Conservation (phyloP, 1,284 basidiomycete genomes). For the Rhodofomes roseus region DNA sequence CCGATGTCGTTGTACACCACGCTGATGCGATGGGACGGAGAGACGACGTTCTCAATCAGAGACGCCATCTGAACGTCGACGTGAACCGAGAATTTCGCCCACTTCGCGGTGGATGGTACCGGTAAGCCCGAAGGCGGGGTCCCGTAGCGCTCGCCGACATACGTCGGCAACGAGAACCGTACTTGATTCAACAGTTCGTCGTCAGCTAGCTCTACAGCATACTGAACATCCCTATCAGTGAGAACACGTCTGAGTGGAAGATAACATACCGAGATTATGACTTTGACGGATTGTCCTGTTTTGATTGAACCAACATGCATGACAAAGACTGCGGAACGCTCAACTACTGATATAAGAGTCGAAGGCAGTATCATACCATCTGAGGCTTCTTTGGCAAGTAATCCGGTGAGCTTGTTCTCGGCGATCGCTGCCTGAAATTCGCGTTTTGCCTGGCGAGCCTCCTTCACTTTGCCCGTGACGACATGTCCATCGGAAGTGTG, state of each 20-base stretch:
- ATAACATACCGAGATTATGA: conserved; percentile 39
- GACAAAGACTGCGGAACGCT: conserved; percentile 41
- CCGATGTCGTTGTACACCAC: conserved; percentile 33
- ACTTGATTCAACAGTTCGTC: conserved; percentile 44
- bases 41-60: conserved; percentile 32
- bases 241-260: not conserved
- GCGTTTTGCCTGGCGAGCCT: conserved; percentile 31
- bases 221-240: conserved; percentile 23
- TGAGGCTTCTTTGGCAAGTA: not conserved
- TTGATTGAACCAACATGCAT: conserved; percentile 54
- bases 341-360: not conserved
- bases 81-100: conserved; percentile 37
- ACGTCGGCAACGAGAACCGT: conserved; percentile 47
- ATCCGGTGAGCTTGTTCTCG: not conserved
- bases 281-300: conserved; percentile 34
- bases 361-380: not conserved
- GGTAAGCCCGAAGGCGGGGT: conserved; percentile 33
- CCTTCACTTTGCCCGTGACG: conserved; percentile 43
- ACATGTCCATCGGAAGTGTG: conserved; percentile 34
- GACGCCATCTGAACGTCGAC: conserved; percentile 46
- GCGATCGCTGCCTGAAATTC: not conserved
- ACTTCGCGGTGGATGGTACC: conserved; percentile 24
- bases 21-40: conserved; percentile 40
- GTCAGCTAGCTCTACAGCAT: conserved; percentile 39
- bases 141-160: conserved; percentile 50